These are phyloP conservation scores for Clohesyomyces aquaticus DNA, from an alignment of 495 filamentous ascomycete genomes.

Conservation along the genomic window DNA sequence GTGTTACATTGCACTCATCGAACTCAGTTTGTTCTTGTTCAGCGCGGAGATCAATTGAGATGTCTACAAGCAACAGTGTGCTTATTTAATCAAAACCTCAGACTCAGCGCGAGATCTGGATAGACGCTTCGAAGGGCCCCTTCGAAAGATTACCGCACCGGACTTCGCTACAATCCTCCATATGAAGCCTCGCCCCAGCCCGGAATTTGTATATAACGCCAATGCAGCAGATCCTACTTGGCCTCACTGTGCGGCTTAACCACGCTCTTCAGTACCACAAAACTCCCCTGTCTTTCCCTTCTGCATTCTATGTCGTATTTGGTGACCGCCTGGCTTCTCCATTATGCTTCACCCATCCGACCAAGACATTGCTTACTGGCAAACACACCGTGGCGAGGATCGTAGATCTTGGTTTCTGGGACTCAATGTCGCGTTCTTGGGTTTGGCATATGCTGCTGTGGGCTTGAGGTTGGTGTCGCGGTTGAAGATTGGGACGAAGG, in stretches of 20 bases:
- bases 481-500: constrained; percentile 14
- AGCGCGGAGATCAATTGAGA: background rate
- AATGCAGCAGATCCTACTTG: background rate
- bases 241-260: background rate
- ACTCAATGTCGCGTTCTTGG: constrained; percentile 10
- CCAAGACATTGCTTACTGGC: constrained; percentile 12
- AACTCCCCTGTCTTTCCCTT: background rate
- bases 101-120: background rate
- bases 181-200: background rate
- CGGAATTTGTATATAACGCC: background rate
- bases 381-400: constrained; percentile 14
- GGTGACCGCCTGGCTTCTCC: background rate
- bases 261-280: background rate
- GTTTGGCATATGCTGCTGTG: constrained; percentile 13
- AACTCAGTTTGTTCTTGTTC: background rate
- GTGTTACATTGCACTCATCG: background rate
- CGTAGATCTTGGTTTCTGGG: constrained; percentile 14
- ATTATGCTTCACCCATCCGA: constrained; percentile 16
- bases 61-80: background rate
- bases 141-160: background rate
- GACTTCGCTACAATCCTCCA: background rate
- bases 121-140: background rate
- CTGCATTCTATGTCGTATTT: background rate
- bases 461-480: constrained; percentile 12
- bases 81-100: background rate